A percentile compares a stretch with the other conserved stretches of the same genome.
Conservation (phyloP, 176 grass and related monocot species). For the Dendrocalamus sinicus region DNA sequence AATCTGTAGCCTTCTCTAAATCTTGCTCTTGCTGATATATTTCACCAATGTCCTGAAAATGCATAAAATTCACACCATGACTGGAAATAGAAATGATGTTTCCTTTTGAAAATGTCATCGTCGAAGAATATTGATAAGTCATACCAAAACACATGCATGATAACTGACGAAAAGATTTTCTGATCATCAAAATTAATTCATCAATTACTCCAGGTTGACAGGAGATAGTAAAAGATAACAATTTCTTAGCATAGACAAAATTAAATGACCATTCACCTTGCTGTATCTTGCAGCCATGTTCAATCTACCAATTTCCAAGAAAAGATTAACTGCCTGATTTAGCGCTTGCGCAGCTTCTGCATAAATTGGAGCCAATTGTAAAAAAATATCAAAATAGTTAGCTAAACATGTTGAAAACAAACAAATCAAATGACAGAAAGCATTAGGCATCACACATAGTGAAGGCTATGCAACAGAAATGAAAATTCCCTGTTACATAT, state of each 20-base stretch:
- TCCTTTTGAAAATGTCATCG: constrained; percentile 26
- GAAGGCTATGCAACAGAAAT: constrained; percentile 16
- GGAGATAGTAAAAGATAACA: background rate
- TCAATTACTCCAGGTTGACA: background rate
- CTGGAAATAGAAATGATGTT: background rate
- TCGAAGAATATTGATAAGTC: background rate
- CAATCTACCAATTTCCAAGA: constrained; percentile 95
- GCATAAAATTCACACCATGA: constrained; percentile 28
- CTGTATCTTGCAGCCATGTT: constrained; percentile 99
- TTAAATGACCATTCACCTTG: constrained; percentile 63
- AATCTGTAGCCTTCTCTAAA: constrained; percentile 82
- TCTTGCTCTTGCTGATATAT: constrained; percentile 96
- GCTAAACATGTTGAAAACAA: background rate
- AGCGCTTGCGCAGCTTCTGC: constrained; percentile 84
- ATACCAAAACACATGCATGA: background rate
- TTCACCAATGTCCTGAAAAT: constrained; percentile 91
- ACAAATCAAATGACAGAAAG: constrained; percentile 20
- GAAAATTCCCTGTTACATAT: background rate
- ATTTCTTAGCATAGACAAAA: background rate
- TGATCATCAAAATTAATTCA: background rate
- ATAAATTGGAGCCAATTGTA: constrained; percentile 23
- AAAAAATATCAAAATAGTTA: background rate
- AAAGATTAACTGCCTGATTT: constrained; percentile 86
- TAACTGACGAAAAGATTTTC: constrained; percentile 9
- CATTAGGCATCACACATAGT: background rate